Evolutionary conservation across 192 early-diverging fungal species (phyloP).

Genomic region (Phycomyces blakesleeanus): DNA sequence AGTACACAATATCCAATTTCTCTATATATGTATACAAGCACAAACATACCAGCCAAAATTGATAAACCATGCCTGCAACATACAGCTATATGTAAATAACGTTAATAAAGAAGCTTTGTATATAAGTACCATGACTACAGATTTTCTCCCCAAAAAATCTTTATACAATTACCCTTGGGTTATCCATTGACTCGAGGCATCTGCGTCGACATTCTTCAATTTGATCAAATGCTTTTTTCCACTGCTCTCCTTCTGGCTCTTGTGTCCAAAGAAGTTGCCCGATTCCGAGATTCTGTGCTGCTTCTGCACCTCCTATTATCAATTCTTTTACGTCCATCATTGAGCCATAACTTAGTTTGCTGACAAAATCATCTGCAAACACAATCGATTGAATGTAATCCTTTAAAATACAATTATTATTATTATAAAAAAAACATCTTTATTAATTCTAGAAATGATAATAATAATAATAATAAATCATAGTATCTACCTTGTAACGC

Average conservation of each 20-base stretch:
- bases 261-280: slow-evolving; percentile 44
- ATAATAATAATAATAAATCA: background rate
- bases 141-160: background rate
- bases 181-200: slow-evolving; percentile 31
- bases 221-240: slow-evolving; percentile 39
- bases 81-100: no score
- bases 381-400: slow-evolving; percentile 52
- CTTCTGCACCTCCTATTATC: slow-evolving; percentile 44
- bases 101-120: no score
- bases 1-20: no score
- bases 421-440: no score
- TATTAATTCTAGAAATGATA: no score
- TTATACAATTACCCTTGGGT: slow-evolving; percentile 38
- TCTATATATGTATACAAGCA: no score
- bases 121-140: background rate
- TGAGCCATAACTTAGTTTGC: slow-evolving; percentile 52
- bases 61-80: slow-evolving; percentile 35
- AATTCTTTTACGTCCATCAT: slow-evolving; percentile 54
- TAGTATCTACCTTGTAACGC: slow-evolving; percentile 27
- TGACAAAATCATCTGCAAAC: slow-evolving; percentile 52
- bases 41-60: slow-evolving; percentile 33
- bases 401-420: background rate
- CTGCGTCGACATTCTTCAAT: slow-evolving; percentile 34
- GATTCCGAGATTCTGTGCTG: slow-evolving; percentile 39
- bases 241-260: slow-evolving; percentile 35